A percentile compares a stretch with the other conserved stretches of the same genome.
Evolutionary conservation across 2,329 filamentous ascomycete genomes (phyloP).

Genomic region (Acephala macrosclerotiorum): DNA sequence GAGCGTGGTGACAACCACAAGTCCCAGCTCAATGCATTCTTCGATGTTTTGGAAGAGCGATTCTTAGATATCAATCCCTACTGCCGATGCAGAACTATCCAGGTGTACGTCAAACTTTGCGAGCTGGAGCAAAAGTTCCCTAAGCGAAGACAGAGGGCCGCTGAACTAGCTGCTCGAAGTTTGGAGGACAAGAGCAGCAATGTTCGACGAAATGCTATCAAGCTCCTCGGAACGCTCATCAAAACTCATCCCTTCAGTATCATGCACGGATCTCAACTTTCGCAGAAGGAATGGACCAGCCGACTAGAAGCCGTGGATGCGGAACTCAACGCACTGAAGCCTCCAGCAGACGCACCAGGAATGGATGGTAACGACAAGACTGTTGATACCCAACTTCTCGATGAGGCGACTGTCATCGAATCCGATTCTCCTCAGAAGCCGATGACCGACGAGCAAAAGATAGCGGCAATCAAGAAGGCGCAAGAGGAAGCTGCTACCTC

Average conservation of each 20-base stretch:
- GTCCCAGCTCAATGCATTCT: slow-evolving; percentile 94
- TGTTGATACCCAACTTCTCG: slow-evolving; percentile 79
- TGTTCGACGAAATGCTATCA: slow-evolving; percentile 93
- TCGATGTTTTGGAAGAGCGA: slow-evolving; percentile 93
- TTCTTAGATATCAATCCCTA: slow-evolving; percentile 98
- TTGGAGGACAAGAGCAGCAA: slow-evolving; percentile 98
- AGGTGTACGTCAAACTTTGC: slow-evolving; percentile 91
- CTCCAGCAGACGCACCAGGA: slow-evolving; percentile 76
- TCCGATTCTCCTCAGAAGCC: slow-evolving; percentile 70
- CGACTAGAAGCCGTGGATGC: slow-evolving; percentile 83
- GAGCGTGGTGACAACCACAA: slow-evolving; percentile 93
- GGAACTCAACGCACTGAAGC: slow-evolving; percentile 82
- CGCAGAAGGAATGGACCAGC: slow-evolving; percentile 83
- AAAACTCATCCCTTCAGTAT: slow-evolving; percentile 94
- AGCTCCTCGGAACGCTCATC: slow-evolving; percentile 85
- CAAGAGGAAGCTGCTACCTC: slow-evolving; percentile 88
- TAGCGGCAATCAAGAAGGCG: slow-evolving; percentile 77
- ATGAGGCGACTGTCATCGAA: slow-evolving; percentile 86
- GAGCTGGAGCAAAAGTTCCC: slow-evolving; percentile 97
- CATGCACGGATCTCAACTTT: slow-evolving; percentile 87
- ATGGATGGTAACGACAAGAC: slow-evolving; percentile 73
- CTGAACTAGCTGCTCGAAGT: slow-evolving; percentile 86
- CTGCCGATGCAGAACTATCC: slow-evolving; percentile 88
- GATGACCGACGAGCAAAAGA: slow-evolving; percentile 82
- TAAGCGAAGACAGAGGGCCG: slow-evolving; percentile 85